Base-by-base conservation (phyloP, 768 basidiomycete genomes). In the Tylopilus vinaceipallidus region DNA sequence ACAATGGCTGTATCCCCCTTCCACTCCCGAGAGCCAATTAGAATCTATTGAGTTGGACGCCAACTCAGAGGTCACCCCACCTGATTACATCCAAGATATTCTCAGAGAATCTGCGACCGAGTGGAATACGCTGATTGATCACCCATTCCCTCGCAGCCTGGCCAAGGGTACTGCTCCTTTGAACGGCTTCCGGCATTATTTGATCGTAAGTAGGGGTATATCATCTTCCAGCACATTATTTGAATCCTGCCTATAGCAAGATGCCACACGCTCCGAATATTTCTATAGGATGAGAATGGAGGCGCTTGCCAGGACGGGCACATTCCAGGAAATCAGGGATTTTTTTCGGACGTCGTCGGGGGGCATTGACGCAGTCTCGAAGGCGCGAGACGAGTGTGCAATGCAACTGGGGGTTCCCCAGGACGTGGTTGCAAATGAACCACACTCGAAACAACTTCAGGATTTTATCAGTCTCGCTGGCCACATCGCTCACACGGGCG, bases 111-210 rank as follows among this genome's bases (percentile, higher is more conserved):
- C 7, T 9, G 13, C 26, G 8, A 9, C 12, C 1, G 33, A 4
- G 1, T 40, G 50, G 50, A 8, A 3, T 23, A 12, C 6, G 5
- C 26, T 23, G 4, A 33, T 4, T 0, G 3, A 7, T 3, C 19
- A 49, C 16, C 16, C 38, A 16, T 51, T 51, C 47, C 47, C 47
- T 8, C 11, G 3, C 5, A 2, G 8, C 4, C 14, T 51, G n/a
- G 47, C 50, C 26, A 50, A 24, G 3, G 50, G n/a, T 11, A 16
- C 24, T 14, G 26, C 46, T n/a, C n/a, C 33, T 23, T 26, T 41
- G 12, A 51, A 40, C 14, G 47, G 50, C 17, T 51, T 49, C 27
- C 45, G 49, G 10, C 49, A 50, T 32, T 40, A 49, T 14, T 50
- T 40, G 38, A 23, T 50, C 16, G 50, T 51, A 22, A 49, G 50